A percentile compares a stretch with the other conserved stretches of the same genome.
These are phyloP conservation scores for Tolypocladium cylindrosporum DNA, from an alignment of 2,329 filamentous ascomycete species.

Conservation along the genomic window DNA sequence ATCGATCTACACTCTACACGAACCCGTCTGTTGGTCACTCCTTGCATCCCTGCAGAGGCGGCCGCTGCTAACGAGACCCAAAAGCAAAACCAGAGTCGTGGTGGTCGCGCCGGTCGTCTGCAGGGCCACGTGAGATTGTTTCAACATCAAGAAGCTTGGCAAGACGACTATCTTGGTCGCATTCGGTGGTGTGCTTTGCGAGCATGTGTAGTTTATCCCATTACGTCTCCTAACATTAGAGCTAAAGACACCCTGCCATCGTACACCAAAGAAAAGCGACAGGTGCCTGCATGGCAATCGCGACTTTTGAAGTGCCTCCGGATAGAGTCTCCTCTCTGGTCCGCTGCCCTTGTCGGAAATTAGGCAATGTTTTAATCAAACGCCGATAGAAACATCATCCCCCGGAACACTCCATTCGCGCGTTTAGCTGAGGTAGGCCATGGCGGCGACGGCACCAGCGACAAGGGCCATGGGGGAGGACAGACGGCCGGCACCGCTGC, in stretches of 20 bases:
- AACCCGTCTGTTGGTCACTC: neutral
- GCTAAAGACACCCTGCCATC: neutral
- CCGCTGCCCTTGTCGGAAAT: neutral
- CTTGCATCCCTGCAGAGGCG: neutral
- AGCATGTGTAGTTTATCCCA: neutral
- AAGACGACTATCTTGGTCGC: neutral
- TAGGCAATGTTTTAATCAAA: neutral
- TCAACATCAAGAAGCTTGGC: neutral
- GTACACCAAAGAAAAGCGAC: neutral
- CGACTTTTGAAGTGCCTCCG: neutral
- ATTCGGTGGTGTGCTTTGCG: neutral
- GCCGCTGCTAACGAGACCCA: neutral
- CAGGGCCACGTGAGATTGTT: neutral
- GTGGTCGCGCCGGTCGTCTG: neutral
- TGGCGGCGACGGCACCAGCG: constrained; percentile 21
- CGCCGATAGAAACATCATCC: neutral
- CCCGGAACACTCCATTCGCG: neutral
- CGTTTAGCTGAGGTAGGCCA: constrained; percentile 22
- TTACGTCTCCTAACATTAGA: neutral
- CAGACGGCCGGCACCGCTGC: constrained; percentile 16
- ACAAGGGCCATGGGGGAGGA: constrained; percentile 21
- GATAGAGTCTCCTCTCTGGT: neutral
- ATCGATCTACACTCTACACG: neutral
- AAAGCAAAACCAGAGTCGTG: neutral
- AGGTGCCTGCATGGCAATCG: neutral